Percentiles rank a stretch among this genome's conserved stretches.
These are phyloP conservation scores for Sugiyamaella americana DNA, from an alignment of 805 yeast genomes.

Conservation along the genomic window DNA sequence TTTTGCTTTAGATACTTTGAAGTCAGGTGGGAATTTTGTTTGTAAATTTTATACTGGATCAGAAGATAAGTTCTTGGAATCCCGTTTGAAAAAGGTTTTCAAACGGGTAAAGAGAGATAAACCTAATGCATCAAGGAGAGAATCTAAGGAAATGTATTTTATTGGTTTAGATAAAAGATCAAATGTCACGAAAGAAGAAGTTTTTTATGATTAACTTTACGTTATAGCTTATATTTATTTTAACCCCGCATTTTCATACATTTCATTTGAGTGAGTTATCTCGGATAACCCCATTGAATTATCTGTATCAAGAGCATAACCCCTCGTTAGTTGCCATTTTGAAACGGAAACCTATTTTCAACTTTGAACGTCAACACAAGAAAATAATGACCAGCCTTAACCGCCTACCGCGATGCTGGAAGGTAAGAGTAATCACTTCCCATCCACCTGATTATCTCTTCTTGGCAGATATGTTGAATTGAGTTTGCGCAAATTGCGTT, in stretches of 20 bases:
- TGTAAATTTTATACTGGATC: slow-evolving; percentile 83
- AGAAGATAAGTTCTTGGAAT: slow-evolving; percentile 64
- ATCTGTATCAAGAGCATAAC: too few species aligned
- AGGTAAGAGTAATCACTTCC: too few species aligned
- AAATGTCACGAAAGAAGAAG: slow-evolving; percentile 19
- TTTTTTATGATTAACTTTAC: slow-evolving; percentile 10
- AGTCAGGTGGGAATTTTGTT: slow-evolving; percentile 64
- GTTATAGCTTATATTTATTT: too few species aligned
- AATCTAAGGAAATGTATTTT: slow-evolving; percentile 78
- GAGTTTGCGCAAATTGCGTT: too few species aligned
- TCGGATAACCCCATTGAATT: too few species aligned
- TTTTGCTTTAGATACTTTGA: slow-evolving; percentile 64
- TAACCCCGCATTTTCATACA: not conserved
- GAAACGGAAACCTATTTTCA: too few species aligned
- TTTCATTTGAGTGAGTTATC: not conserved
- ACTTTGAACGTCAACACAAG: too few species aligned
- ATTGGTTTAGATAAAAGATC: slow-evolving; percentile 51
- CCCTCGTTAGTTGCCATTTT: too few species aligned
- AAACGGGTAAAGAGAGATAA: slow-evolving; percentile 60
- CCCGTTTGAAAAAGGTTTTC: slow-evolving; percentile 53
- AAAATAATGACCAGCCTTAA: too few species aligned
- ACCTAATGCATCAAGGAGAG: slow-evolving; percentile 74
- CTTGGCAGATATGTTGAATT: too few species aligned
- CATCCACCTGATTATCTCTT: too few species aligned
- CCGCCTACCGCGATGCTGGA: too few species aligned